Evolutionary conservation across 495 filamentous ascomycete genomes (phyloP), one percentile per base, ranked within the genome.

Genomic region (Tuber magnatum): DNA sequence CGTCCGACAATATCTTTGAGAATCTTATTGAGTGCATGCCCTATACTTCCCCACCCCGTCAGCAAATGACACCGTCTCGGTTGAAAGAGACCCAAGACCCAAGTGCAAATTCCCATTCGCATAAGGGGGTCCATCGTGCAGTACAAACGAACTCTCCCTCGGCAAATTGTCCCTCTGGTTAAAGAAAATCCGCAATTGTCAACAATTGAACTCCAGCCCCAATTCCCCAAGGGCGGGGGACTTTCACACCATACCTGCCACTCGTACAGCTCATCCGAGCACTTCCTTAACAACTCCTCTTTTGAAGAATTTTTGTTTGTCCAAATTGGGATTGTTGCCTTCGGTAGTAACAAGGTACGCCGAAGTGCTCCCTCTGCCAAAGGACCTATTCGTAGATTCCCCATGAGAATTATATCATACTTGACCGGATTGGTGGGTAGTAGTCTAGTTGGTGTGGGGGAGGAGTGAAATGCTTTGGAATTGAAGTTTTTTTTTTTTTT

Each of bases 11-110:
- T 92, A 83, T 99, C 95, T 86, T 99, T 99, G 70, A 97, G 84
- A 74, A 98, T 91, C 83, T 99, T 99, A 84, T 99, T 99, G 72
- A 99, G 85, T 41, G 95, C 96, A 87, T 99, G 95, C n/a, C 95
- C 95, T 65, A 65, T 65, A 35, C 7, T 20, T 20, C 56, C 28
- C 28, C 14, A 65, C 28, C 28, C 56, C 6, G 56, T 65, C 56
- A 65, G 28, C 4, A 65, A 32, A 65, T 65, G 32, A 3, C 14
- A 35, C 14, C 35, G 16, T 20, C 56, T 32, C 28, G 32, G 16
- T 35, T 35, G 28, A 14, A 65, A 65, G 28, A 35, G 56, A 4
- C 32, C 1, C 56, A 8, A 35, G 16, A 65, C 56, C 56, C 76
- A 97, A 88, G 83, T 99, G 95, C 4, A 99, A 86, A n/a, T 86